Evolutionary conservation across 1,284 basidiomycete genomes (phyloP), one percentile per base, ranked within the genome.

Genomic region (Termitomyces sp.): DNA sequence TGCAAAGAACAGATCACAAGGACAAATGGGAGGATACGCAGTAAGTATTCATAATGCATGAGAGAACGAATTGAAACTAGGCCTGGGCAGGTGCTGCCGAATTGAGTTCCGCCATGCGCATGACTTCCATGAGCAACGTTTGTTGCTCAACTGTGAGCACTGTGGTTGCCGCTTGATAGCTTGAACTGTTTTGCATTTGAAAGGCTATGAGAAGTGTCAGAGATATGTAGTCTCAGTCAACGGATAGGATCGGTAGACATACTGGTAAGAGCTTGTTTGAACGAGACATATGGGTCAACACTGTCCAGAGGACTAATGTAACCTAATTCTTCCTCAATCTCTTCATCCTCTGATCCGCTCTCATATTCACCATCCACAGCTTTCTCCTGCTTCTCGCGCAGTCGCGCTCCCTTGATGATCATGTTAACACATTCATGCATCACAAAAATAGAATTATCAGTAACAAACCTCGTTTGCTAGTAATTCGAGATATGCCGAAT

Each of bases 401-500:
- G 76, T 52, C 88, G 84, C 21, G 82, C 84, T 47, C 86, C 81
- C 88, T 89, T 61, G 2, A 56, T n/a, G 26, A 51, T 34, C 31
- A 52, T 53, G 36, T 40, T 30, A 58, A 52, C 41, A 46, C 47
- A 55, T 50, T 21, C 53, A 33, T 44, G 42, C 47, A 33, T 44
- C 38, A 45, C 54, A 36, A n/a, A 50, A 28, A 28, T 17, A 49
- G 17, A 42, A 15, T 33, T 10, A 33, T 42, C 30, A 55, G 26
- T 50, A 36, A 64, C 73, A 52, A 60, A 87, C 88, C 81, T 92
- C 89, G 62, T 82, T 83, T 8, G 89, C 89, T 40, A 92, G 77
- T 78, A 90, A 76, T 68, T 92, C 90, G 48, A 91, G 75, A 65
- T 91, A 91, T 2, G 84, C 86, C 2, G 88, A 89, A 61, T 92